These are phyloP conservation scores for Rhodotorula sp. DNA, from an alignment of 1,284 basidiomycete genomes.

Conservation along the genomic window DNA sequence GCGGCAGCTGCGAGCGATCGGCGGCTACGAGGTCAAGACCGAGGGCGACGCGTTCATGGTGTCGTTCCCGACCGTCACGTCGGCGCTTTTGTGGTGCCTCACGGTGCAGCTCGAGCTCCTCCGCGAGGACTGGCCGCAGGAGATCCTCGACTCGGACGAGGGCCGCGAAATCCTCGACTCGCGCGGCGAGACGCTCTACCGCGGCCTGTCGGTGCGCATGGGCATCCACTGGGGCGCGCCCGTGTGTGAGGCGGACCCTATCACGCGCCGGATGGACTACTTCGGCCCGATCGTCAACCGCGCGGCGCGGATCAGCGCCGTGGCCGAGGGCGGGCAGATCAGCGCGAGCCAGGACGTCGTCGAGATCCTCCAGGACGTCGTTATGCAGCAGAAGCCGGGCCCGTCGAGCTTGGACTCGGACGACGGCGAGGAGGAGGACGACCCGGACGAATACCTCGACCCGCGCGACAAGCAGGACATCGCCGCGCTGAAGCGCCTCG, in stretches of 20 bases:
- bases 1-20: conserved; percentile 82
- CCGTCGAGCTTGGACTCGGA: conserved; percentile 45
- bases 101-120: conserved; percentile 84
- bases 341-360: conserved; percentile 89
- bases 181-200: conserved; percentile 71
- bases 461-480: conserved; percentile 48
- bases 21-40: conserved; percentile 98
- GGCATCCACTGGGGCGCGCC: conserved; percentile 93
- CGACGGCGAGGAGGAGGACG: conserved; percentile 55
- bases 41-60: conserved; percentile 99
- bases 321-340: conserved; percentile 90
- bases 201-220: conserved; percentile 94
- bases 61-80: conserved; percentile 84
- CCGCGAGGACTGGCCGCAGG: conserved; percentile 87
- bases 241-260: conserved; percentile 88
- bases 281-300: conserved; percentile 94
- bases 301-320: conserved; percentile 78
- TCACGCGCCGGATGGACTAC: conserved; percentile 97
- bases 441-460: conserved; percentile 45
- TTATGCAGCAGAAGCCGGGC: conserved; percentile 48
- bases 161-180: conserved; percentile 78
- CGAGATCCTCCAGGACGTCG: conserved; percentile 65
- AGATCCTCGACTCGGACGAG: conserved; percentile 90
- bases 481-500: conserved; percentile 69
- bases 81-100: conserved; percentile 89